Evolutionary conservation across 345 rosid genomes (phyloP), one percentile per base, ranked within the genome.

Genomic region (Populus ilicifolia): DNA sequence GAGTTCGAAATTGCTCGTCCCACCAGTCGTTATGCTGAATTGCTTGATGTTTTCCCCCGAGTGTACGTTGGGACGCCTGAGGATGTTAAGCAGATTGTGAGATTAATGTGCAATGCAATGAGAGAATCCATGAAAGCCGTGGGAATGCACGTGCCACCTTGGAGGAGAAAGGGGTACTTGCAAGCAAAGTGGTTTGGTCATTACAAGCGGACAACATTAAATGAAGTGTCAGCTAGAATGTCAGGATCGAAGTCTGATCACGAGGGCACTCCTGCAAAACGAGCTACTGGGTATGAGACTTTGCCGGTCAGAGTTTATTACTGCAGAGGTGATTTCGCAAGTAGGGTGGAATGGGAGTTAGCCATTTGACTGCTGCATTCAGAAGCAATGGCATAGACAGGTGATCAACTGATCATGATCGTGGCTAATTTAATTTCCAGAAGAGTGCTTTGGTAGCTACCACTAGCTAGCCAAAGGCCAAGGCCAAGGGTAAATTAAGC

Each of bases 131-230:
- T 96, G 92, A 89, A 82, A 63, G 78, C 79, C 63, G 79, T 63
- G 4, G 83, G 71, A 36, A 67, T 93, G 86, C 75, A 72, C 8
- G 77, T 91, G 69, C 93, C 98, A 0, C 99, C 99, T 0, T 96
- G 99, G 99, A 90, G 98, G 81, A 89, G 88, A 71, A 85, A 86
- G 16, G 84, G 89, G 21, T 93, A 90, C 77, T 83, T 93, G 97
- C 92, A 89, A 76, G 89, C 90, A 21, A 96, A 93, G 78, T 93
- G 99, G 98, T 88, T 88, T 30, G 86, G 90, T 44, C 77, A 80
- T 21, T 90, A 90, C 81, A 91, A 88, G 82, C 84, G 98, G 64
- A 93, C 94, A 13, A 80, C 84, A 33, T 33, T 33, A 67, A 86
- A 87, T 16, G 81, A 80, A 68, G 73, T 78, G n/a, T 67, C 87